Evolutionary conservation across 1,284 basidiomycete genomes (phyloP), one percentile per base, ranked within the genome.

Genomic region (Apiotrichum montevideense): DNA sequence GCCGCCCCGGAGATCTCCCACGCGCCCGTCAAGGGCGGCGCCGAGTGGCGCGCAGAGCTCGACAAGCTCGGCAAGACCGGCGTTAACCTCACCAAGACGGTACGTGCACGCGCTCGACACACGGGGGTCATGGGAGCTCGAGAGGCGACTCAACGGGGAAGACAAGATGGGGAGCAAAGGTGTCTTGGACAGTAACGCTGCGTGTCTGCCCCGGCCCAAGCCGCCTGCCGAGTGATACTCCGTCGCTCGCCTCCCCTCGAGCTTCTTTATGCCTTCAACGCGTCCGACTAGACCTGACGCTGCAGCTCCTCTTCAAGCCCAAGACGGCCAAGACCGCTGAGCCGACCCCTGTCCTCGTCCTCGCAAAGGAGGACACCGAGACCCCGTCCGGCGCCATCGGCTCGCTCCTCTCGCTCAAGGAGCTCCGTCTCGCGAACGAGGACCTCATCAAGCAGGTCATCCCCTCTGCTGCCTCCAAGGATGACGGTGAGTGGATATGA

Each of bases 361-460:
- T 97, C 70, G 89, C 90, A 7, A 81, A 85, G 66, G 90, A 95
- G 68, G 80, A 83, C 43, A 90, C 90, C 14, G 87, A 93, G 70
- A 88, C 88, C 15, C 70, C 77, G 69, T 87, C 89, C 0, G 81
- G 79, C 3, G 82, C 85, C 8, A 82, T 96, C 61, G 89, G 84
- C 45, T 89, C 88, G 77, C 86, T 86, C 71, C 81, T 98, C 61
- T 85, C 85, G 69, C 78, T 96, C 76, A 95, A 96, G 79, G 92
- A 96, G 62, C 80, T 96, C 67, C 82, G 92, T 45, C 78, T 95
- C 54, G 93, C 91, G n/a, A 84, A 85, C 39, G 87, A 90, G 69
- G 92, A 96, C 70, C 81, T 96, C 40, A 81, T 96, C 69, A 83
- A 83, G 55, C 87, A 94, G 68, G 90, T 94, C 78, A 88, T 96